Evolutionary conservation across 2,329 filamentous ascomycete genomes (phyloP), one percentile per base, ranked within the genome.

Genomic region (Pseudomassariella vexata): DNA sequence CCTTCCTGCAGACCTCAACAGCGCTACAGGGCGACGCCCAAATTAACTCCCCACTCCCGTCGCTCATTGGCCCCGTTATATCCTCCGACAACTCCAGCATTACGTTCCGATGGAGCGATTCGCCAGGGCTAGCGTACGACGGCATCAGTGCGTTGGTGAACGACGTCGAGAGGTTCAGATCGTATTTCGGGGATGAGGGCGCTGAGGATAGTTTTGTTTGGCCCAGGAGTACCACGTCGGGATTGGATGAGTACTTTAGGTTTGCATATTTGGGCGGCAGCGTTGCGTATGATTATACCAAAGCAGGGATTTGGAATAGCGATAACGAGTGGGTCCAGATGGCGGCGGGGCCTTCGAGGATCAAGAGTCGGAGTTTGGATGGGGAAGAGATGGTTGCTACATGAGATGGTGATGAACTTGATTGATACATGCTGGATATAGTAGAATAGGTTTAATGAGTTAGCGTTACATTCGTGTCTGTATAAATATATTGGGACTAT

Each of bases 121-220:
- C 65, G 15, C 60, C 62, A 3, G 59, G 62, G 42, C 59, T 65
- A 7, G 61, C 68, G 15, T 86, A 79, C 44, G 82, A 90, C 46
- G 86, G 85, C 9, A 71, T 94, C 37, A 86, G 81, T 50, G 71
- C 92, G 11, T 63, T 94, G 0, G 83, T 94, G 42, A 92, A 94
- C 49, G 86, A 94, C 45, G 86, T 94, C 1, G 86, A 94, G 57
- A 66, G 85, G 14, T 88, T 82, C 54, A 65, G 82, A n/a, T 73
- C 73, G 5, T 90, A 82, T 55, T 82, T 82, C 39, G 71, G 70
- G 27, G 71, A 78, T 29, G 67, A 62, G 24, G 64, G 66, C 23
- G 58, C 60, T 18, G 49, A 62, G 14, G 50, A 57, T 10, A 36
- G 34, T 20, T 83, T 83, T 42, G 68, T 70, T 0, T 86, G 82